These are phyloP conservation scores for Fallopia convolvulus DNA, from an alignment of 148 eudicot species.

Conservation along the genomic window DNA sequence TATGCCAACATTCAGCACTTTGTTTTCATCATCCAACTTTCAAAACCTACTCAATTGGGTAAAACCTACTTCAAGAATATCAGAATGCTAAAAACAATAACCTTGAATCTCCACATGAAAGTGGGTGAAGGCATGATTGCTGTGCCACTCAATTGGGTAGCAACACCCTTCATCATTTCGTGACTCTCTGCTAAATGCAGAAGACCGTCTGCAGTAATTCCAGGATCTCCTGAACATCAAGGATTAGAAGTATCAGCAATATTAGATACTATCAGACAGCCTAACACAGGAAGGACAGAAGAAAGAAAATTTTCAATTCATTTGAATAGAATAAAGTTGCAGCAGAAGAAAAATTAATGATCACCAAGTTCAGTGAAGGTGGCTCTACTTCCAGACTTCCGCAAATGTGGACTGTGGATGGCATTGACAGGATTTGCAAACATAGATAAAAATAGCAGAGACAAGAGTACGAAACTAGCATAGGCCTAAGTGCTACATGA, in stretches of 20 bases:
- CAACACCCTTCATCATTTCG: constrained; percentile 92
- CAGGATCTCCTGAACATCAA: constrained; percentile 32
- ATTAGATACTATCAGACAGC: not conserved
- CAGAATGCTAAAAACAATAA: constrained; percentile 16
- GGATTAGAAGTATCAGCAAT: constrained; percentile 11
- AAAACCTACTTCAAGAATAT: not conserved
- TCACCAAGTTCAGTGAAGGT: constrained; percentile 62
- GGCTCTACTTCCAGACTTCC: constrained; percentile 85
- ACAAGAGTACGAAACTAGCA: constrained; percentile 9
- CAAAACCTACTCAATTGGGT: no score
- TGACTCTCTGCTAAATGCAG: constrained; percentile 32
- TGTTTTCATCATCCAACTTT: not conserved
- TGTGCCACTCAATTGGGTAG: constrained; percentile 43
- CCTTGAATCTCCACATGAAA: constrained; percentile 96
- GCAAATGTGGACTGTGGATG: constrained; percentile 70
- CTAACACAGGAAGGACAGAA: not conserved
- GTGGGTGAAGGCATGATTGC: constrained; percentile 80
- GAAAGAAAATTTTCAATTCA: not conserved
- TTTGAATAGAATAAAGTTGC: not conserved
- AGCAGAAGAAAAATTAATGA: not conserved
- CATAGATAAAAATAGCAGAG: constrained; percentile 42
- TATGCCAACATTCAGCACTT: not conserved
- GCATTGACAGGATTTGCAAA: constrained; percentile 57
- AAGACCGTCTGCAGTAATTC: constrained; percentile 37
- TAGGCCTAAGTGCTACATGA: constrained; percentile 13